Conservation (phyloP, 805 yeast genomes). For the Metschnikowia sp. region DNA sequence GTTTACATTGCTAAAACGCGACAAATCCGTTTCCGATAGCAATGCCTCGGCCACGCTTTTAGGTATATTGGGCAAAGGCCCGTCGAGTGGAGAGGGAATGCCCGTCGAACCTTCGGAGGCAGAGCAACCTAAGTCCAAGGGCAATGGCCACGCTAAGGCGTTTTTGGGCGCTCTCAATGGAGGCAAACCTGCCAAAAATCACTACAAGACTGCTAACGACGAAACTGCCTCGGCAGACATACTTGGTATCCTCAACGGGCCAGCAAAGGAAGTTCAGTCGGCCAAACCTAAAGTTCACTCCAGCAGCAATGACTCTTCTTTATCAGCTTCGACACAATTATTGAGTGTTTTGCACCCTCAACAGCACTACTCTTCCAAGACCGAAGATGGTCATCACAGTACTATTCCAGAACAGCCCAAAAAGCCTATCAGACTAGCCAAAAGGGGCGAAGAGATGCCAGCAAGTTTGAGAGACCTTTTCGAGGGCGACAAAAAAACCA, state of each 20-base stretch:
- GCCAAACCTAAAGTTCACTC: neutral
- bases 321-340: conserved; percentile 5
- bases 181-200: neutral
- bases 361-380: neutral
- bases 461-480: conserved; percentile 1
- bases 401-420: neutral
- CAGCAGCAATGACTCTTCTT: neutral
- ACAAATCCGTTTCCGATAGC: conserved; percentile 5
- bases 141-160: conserved; percentile 10
- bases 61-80: conserved; percentile 15
- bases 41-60: conserved; percentile 16
- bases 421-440: conserved; percentile 13
- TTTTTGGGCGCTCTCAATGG: conserved; percentile 18
- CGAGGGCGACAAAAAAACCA: neutral
- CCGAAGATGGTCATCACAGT: too few species aligned
- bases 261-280: neutral
- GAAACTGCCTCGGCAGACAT: conserved; percentile 9
- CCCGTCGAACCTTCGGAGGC: conserved; percentile 3
- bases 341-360: conserved; percentile 6
- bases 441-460: conserved; percentile 8
- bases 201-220: neutral
- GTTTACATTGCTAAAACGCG: conserved; percentile 17
- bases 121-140: neutral
- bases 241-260: conserved; percentile 7
- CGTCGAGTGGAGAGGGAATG: neutral